These are phyloP conservation scores for Asterella californica DNA, from an alignment of 225 moss, liverwort and hornwort species.

Conservation along the genomic window DNA sequence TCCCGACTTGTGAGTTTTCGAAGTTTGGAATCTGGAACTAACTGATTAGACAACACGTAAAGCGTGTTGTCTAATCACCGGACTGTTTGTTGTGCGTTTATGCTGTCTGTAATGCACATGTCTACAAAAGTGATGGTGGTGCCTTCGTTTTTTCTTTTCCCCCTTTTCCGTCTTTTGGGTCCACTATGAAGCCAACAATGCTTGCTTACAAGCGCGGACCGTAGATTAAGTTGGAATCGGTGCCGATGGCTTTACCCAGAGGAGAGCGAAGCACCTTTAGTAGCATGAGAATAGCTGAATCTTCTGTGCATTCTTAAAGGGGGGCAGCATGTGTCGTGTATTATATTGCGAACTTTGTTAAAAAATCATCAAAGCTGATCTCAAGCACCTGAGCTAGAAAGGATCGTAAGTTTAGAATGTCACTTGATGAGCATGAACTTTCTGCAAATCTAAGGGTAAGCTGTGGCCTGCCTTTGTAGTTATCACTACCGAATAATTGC, in stretches of 20 bases:
- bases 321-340: neutral
- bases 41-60: too few species aligned
- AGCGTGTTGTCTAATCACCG: neutral
- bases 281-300: neutral
- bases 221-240: neutral
- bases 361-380: neutral
- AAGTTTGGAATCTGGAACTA: conserved; percentile 4
- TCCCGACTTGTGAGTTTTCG: conserved; percentile 22
- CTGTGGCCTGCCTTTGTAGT: conserved; percentile 34
- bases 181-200: too few species aligned
- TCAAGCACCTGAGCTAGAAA: neutral
- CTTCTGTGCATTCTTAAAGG: neutral
- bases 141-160: too few species aligned
- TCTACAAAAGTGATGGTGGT: too few species aligned
- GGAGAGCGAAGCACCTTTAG: neutral
- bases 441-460: neutral
- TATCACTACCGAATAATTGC: conserved; percentile 84
- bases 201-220: too few species aligned
- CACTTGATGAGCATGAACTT: neutral
- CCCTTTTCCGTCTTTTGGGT: too few species aligned
- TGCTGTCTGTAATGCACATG: neutral
- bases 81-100: neutral
- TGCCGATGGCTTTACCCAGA: neutral
- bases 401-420: neutral
- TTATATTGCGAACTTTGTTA: too few species aligned